Percentiles rank a stretch among this genome's conserved stretches.
These are phyloP conservation scores for Dissoconium aciculare DNA, from an alignment of 2,329 filamentous ascomycete species.

Conservation along the genomic window DNA sequence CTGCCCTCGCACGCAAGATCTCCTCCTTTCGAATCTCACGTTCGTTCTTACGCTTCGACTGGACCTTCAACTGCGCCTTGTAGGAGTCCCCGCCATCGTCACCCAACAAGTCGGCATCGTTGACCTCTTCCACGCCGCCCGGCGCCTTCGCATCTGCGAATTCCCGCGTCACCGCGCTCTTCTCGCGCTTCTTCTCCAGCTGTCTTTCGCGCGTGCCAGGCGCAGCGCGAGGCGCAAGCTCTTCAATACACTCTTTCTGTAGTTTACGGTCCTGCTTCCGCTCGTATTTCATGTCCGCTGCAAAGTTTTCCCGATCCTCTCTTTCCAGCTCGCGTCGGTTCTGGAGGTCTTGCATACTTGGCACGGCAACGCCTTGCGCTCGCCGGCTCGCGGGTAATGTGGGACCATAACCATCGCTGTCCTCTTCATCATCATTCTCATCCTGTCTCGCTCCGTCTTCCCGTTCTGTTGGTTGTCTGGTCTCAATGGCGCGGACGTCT, in stretches of 20 bases:
- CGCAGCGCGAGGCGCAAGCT: conserved; percentile 69
- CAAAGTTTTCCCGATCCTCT: conserved; percentile 32
- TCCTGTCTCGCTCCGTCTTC: conserved; percentile 20
- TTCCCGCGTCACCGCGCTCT: conserved; percentile 55
- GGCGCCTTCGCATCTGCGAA: conserved; percentile 52
- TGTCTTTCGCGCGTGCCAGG: conserved; percentile 67
- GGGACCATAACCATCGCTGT: conserved; percentile 46
- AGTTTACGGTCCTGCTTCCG: conserved; percentile 49
- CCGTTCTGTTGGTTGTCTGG: conserved; percentile 13
- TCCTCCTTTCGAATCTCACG: conserved; percentile 72
- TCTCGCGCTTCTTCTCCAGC: conserved; percentile 69
- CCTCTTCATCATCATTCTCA: conserved; percentile 37
- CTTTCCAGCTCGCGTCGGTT: conserved; percentile 38
- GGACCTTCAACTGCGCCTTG: conserved; percentile 49
- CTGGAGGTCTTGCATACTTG: conserved; percentile 59
- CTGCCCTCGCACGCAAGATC: conserved; percentile 54
- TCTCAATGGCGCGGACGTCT: neutral
- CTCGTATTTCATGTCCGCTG: conserved; percentile 42
- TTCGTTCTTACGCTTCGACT: conserved; percentile 66
- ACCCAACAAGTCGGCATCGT: conserved; percentile 66
- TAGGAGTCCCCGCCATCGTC: conserved; percentile 50
- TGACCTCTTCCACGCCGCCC: conserved; percentile 48
- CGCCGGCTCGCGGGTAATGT: conserved; percentile 28
- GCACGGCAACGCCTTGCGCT: conserved; percentile 45
- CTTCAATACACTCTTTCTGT: conserved; percentile 62